phyloP scores from a whole-genome alignment of 1,284 basidiomycete species.

The Irpex rosettiformis region DNA sequence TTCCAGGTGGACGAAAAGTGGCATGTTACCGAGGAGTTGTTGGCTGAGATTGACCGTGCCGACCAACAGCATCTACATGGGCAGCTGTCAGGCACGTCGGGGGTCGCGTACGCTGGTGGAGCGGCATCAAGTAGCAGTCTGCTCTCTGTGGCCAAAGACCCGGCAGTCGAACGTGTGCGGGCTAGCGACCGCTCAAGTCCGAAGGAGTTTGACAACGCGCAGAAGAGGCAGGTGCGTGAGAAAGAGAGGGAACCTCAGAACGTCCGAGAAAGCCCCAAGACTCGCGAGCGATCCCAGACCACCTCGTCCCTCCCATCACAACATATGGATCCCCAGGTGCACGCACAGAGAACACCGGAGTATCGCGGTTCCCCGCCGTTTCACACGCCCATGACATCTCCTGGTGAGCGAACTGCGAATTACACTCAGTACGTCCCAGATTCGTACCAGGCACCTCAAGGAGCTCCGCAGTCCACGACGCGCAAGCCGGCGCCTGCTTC shows the following conservation, averaged over 20 bases:
- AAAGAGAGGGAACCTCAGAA: slow-evolving; percentile 39
- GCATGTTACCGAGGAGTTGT: slow-evolving; percentile 64
- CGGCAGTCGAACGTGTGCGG: slow-evolving; percentile 52
- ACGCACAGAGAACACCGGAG: slow-evolving; percentile 43
- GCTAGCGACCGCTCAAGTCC: slow-evolving; percentile 49
- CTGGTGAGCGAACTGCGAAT: slow-evolving; percentile 46
- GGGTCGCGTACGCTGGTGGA: slow-evolving; percentile 51
- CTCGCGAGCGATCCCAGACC: slow-evolving; percentile 41
- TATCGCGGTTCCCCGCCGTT: slow-evolving; percentile 50
- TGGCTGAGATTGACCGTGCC: slow-evolving; percentile 66
- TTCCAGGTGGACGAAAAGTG: slow-evolving; percentile 54
- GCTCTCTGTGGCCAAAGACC: slow-evolving; percentile 38
- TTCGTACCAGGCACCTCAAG: slow-evolving; percentile 32
- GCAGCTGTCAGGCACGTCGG: slow-evolving; percentile 37
- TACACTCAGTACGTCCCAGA: slow-evolving; percentile 53
- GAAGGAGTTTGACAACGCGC: slow-evolving; percentile 42
- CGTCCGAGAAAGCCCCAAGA: slow-evolving; percentile 48
- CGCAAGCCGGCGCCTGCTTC: slow-evolving; percentile 22
- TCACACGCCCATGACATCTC: slow-evolving; percentile 46
- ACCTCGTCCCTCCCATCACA: slow-evolving; percentile 34
- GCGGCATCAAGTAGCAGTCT: slow-evolving; percentile 30
- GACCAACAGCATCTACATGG: slow-evolving; percentile 34
- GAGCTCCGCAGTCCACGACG: slow-evolving; percentile 27
- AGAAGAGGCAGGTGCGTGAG: slow-evolving; percentile 30
- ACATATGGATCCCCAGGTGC: slow-evolving; percentile 33